phyloP scores from a whole-genome alignment of 1,139 yeast species.

The Debaryomyces psychrophilus region DNA sequence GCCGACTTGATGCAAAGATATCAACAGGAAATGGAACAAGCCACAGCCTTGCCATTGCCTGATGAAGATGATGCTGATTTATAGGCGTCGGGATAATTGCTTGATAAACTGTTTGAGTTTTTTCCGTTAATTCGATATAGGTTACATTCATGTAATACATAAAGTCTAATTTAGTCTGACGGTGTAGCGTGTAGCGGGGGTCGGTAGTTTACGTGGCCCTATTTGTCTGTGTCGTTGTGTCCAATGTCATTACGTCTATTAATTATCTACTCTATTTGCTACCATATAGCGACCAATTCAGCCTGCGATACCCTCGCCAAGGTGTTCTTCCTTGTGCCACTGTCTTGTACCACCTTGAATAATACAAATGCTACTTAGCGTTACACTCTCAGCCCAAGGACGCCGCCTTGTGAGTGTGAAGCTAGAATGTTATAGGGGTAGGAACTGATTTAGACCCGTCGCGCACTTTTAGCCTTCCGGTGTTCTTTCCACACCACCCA shows the following conservation, averaged over 20 bases:
- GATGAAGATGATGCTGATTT: conserved; percentile 99
- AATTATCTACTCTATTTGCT: background rate
- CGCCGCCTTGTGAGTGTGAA: background rate
- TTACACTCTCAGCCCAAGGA: background rate
- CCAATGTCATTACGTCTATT: background rate
- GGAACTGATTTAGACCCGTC: background rate
- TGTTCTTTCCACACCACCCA: background rate
- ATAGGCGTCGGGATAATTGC: conserved; percentile 40
- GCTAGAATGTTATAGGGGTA: too few species aligned
- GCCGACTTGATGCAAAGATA: conserved; percentile 95
- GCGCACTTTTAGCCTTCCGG: background rate
- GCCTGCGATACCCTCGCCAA: background rate
- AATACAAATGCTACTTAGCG: background rate
- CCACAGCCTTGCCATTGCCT: conserved; percentile 98
- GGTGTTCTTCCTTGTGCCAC: background rate
- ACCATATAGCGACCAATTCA: background rate
- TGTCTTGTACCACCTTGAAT: background rate
- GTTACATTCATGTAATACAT: conserved; percentile 5
- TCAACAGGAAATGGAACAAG: conserved; percentile 99
- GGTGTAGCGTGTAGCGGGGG: background rate
- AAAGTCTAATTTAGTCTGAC: conserved; percentile 4
- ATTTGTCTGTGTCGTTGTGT: background rate
- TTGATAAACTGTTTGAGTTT: conserved; percentile 1
- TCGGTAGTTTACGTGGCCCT: background rate
- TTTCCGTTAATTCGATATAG: conserved; percentile 4